Evolutionary conservation across 2,329 filamentous ascomycete genomes (phyloP).

Genomic region (Epichloe sibirici): DNA sequence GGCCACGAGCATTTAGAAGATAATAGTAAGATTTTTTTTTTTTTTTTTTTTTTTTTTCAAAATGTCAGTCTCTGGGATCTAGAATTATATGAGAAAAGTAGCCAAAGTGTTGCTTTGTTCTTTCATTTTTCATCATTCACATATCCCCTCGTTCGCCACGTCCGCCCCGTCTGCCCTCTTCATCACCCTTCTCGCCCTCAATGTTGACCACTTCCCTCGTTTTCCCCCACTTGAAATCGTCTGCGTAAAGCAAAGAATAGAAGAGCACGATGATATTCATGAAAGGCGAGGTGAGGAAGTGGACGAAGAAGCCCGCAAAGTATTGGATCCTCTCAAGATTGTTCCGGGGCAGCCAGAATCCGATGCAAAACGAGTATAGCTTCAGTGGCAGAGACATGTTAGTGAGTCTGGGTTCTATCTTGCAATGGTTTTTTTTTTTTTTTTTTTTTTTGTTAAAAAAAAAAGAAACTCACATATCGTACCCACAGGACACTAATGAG

Average conservation of each 20-base stretch:
- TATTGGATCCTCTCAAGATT: conserved; percentile 26
- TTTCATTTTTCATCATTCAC: not conserved
- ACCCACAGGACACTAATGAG: conserved; percentile 25
- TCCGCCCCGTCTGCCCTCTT: not conserved
- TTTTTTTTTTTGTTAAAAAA: no score
- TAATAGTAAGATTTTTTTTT: no score
- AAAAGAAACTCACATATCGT: conserved; percentile 25
- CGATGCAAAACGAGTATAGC: conserved; percentile 29
- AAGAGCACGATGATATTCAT: conserved; percentile 30
- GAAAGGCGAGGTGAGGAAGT: conserved; percentile 26
- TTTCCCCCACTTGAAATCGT: conserved; percentile 37
- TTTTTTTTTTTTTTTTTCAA: no score
- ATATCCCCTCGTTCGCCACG: not conserved
- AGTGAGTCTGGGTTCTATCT: not conserved
- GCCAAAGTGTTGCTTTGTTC: no score
- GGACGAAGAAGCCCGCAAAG: conserved; percentile 25
- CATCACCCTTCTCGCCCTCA: not conserved
- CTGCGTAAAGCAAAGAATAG: conserved; percentile 29
- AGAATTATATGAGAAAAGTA: not conserved
- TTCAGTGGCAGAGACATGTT: conserved; percentile 6
- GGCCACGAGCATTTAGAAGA: no score
- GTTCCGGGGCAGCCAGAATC: conserved; percentile 28
- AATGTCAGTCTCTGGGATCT: no score
- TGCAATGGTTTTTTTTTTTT: not conserved
- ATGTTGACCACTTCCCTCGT: conserved; percentile 22